Conservation (phyloP, 768 basidiomycete genomes). For the Tulasnella sp. region DNA sequence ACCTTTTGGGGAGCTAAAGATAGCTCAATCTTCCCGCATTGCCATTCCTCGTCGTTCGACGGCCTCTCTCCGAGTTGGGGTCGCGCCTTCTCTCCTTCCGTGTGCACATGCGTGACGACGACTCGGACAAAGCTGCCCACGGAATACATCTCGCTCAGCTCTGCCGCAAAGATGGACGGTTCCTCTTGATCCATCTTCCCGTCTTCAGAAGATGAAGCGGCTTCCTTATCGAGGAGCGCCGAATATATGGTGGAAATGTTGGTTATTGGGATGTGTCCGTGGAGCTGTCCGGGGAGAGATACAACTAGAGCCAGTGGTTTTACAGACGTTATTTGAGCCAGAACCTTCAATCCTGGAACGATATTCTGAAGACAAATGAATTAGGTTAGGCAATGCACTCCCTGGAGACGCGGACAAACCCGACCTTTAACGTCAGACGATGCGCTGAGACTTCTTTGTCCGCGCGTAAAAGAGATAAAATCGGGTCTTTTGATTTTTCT, state of each 20-base stretch:
- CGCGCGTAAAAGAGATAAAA: conserved; percentile 3
- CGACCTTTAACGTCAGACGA: conserved; percentile 89
- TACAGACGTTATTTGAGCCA: conserved; percentile 82
- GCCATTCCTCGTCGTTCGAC: conserved; percentile 59
- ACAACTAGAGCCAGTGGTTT: conserved; percentile 86
- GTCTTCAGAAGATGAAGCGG: conserved; percentile 37
- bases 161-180: conserved; percentile 47
- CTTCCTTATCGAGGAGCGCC: conserved; percentile 59
- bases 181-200: conserved; percentile 42
- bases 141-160: conserved; percentile 68
- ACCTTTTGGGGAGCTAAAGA: conserved; percentile 79
- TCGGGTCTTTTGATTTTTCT: background rate
- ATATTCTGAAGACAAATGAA: conserved; percentile 53
- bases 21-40: conserved; percentile 77
- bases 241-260: conserved; percentile 82
- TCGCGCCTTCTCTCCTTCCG: conserved; percentile 58
- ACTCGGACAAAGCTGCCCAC: conserved; percentile 85
- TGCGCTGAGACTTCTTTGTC: conserved; percentile 63
- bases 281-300: conserved; percentile 92
- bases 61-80: conserved; percentile 47
- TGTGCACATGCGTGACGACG: conserved; percentile 65
- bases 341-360: conserved; percentile 74
- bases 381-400: background rate
- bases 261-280: conserved; percentile 91
- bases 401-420: conserved; percentile 18